These are phyloP conservation scores for Plasmodium sp. DNA, from an alignment of 169 alveolate species.

Conservation along the genomic window DNA sequence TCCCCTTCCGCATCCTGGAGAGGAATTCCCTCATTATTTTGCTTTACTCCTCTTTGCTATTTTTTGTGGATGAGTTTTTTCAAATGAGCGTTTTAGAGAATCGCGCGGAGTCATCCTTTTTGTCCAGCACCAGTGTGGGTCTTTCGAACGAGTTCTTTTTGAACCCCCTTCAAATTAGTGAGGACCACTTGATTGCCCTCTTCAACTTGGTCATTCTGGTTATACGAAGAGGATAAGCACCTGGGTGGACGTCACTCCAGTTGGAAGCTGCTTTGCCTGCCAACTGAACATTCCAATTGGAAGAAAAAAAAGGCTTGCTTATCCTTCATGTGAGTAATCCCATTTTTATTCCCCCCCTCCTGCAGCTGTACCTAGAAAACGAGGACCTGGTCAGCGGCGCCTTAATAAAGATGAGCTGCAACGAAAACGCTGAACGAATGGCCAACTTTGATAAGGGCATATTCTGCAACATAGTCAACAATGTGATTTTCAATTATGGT, in stretches of 20 bases:
- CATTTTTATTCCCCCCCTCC: neutral
- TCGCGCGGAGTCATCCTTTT: neutral
- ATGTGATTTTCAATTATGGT: slow-evolving; percentile 15
- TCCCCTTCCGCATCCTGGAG: slow-evolving; percentile 50
- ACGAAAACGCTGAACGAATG: neutral
- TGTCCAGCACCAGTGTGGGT: slow-evolving; percentile 7
- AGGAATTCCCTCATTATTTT: slow-evolving; percentile 18
- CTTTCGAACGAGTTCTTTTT: slow-evolving; percentile 17
- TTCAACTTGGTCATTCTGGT: slow-evolving; percentile 29
- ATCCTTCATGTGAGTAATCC: neutral
- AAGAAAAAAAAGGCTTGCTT: neutral
- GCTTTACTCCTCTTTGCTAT: slow-evolving; percentile 35
- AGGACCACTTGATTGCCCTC: neutral
- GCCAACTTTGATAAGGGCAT: slow-evolving; percentile 2
- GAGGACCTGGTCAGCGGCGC: slow-evolving; percentile 7
- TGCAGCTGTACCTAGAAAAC: slow-evolving; percentile 31
- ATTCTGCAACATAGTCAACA: slow-evolving; percentile 18
- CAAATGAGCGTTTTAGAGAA: neutral
- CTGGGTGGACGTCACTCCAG: neutral
- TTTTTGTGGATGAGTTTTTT: slow-evolving; percentile 25
- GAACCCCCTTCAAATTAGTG: neutral
- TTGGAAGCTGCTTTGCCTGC: neutral
- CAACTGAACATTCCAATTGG: neutral
- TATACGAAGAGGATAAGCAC: neutral
- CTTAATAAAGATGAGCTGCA: slow-evolving; percentile 2